Conservation (phyloP, 2,329 filamentous ascomycete species). For the Colletotrichum liriopes region DNA sequence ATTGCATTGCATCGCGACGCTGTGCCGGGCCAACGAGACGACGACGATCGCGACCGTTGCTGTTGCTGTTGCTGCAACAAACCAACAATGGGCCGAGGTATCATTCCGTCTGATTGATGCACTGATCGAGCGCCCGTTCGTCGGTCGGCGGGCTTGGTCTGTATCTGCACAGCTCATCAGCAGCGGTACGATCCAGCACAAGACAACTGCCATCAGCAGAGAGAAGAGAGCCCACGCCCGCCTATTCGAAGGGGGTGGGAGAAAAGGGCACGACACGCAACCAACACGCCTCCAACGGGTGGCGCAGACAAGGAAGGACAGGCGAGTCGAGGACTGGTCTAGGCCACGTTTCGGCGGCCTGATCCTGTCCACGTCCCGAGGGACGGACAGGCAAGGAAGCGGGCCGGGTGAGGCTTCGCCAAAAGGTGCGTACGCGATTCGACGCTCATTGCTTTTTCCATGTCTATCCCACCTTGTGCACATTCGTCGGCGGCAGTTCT, state of each 20-base stretch:
- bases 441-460: constrained; percentile 34
- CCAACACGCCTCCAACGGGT: constrained; percentile 28
- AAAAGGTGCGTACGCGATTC: constrained; percentile 33
- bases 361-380: constrained; percentile 32
- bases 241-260: neutral
- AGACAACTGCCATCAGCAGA: constrained; percentile 7
- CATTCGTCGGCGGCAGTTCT: constrained; percentile 29
- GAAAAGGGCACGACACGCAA: constrained; percentile 6
- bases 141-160: constrained; percentile 4
- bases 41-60: constrained; percentile 7
- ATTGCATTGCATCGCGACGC: constrained; percentile 21
- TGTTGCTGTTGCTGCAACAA: neutral
- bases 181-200: constrained; percentile 22
- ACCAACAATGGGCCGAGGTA: constrained; percentile 12
- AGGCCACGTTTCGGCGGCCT: constrained; percentile 30
- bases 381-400: constrained; percentile 31
- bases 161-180: constrained; percentile 6
- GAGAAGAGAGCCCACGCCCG: neutral
- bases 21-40: constrained; percentile 20
- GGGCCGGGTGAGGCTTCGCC: constrained; percentile 40
- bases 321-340: constrained; percentile 25
- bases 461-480: constrained; percentile 36
- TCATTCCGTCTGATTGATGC: constrained; percentile 27
- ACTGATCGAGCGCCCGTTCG: neutral
- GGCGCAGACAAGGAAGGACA: constrained; percentile 21